phyloP scores from a whole-genome alignment of 306 rosid species.

The Sechiopsis laciniata region DNA sequence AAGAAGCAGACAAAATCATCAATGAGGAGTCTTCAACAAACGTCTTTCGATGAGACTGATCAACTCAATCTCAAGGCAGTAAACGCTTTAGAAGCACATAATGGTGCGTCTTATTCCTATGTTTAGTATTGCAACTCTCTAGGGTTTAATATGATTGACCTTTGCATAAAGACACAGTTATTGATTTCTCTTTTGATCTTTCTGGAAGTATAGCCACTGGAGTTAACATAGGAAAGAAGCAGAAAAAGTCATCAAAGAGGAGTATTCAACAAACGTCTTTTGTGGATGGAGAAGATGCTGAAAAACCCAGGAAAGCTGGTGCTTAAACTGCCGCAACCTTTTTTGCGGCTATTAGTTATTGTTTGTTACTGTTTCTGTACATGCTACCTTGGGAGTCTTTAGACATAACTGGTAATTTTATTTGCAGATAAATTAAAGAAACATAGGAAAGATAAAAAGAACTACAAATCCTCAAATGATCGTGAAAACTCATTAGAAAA shows the following conservation, averaged over 20 bases:
- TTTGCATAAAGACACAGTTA: no score
- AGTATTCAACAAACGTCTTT: slow-evolving; percentile 6
- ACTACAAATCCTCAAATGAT: neutral
- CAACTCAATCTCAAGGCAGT: slow-evolving; percentile 3
- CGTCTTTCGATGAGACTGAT: neutral
- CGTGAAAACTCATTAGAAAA: slow-evolving; percentile 26
- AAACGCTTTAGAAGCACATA: slow-evolving; percentile 11
- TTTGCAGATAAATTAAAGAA: slow-evolving; percentile 55
- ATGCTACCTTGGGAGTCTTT: neutral
- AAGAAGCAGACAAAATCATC: slow-evolving; percentile 6
- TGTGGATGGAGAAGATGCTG: no score
- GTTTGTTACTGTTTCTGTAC: neutral
- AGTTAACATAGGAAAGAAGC: slow-evolving; percentile 3
- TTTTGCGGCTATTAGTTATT: neutral
- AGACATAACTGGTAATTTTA: neutral
- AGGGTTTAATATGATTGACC: neutral
- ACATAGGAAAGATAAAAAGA: slow-evolving; percentile 41
- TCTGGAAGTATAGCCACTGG: neutral
- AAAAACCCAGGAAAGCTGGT: slow-evolving; percentile 12
- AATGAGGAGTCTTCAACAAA: slow-evolving; percentile 13
- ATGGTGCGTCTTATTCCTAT: neutral
- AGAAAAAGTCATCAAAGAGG: neutral
- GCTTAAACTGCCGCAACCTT: neutral
- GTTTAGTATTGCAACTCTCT: slow-evolving; percentile 3
- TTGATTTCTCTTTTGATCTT: neutral